phyloP scores from a whole-genome alignment of 1,284 basidiomycete genomes.

The Moesziomyces antarcticus region DNA sequence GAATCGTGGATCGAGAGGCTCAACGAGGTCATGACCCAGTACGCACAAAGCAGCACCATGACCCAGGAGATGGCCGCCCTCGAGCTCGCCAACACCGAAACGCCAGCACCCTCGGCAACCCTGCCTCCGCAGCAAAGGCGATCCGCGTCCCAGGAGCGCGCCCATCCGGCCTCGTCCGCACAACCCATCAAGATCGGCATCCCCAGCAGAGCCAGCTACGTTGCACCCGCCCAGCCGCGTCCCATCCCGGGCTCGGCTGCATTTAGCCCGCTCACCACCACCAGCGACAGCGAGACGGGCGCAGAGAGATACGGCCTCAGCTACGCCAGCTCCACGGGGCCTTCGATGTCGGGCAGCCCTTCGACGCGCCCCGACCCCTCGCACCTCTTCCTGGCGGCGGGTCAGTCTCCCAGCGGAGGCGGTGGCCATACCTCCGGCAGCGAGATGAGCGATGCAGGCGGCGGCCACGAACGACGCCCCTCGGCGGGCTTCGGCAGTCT shows the following conservation, averaged over 20 bases:
- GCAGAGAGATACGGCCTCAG: slow-evolving; percentile 57
- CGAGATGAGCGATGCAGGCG: slow-evolving; percentile 43
- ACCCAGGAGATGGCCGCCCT: slow-evolving; percentile 54
- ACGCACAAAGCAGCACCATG: slow-evolving; percentile 54
- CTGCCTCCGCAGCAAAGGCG: slow-evolving; percentile 22
- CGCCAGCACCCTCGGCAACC: slow-evolving; percentile 32
- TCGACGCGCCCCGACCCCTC: slow-evolving; percentile 22
- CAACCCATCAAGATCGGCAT: slow-evolving; percentile 55
- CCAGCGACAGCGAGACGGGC: slow-evolving; percentile 53
- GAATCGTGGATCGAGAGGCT: slow-evolving; percentile 86
- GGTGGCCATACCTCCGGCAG: slow-evolving; percentile 42
- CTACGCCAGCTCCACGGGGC: slow-evolving; percentile 54
- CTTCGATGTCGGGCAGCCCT: slow-evolving; percentile 52
- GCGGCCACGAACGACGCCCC: slow-evolving; percentile 35
- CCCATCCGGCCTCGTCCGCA: slow-evolving; percentile 5
- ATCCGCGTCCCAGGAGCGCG: slow-evolving; percentile 39
- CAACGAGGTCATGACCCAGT: slow-evolving; percentile 78
- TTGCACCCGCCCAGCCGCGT: slow-evolving; percentile 52
- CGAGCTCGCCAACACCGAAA: slow-evolving; percentile 37
- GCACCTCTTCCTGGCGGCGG: slow-evolving; percentile 27
- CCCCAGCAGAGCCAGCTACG: slow-evolving; percentile 39
- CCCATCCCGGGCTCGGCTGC: slow-evolving; percentile 43
- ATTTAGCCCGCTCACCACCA: slow-evolving; percentile 53
- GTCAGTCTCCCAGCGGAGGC: slow-evolving; percentile 39
- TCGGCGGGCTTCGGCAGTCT: slow-evolving; percentile 37